Conservation (phyloP, 768 basidiomycete species). For the Neoboletus subvelutipes region DNA sequence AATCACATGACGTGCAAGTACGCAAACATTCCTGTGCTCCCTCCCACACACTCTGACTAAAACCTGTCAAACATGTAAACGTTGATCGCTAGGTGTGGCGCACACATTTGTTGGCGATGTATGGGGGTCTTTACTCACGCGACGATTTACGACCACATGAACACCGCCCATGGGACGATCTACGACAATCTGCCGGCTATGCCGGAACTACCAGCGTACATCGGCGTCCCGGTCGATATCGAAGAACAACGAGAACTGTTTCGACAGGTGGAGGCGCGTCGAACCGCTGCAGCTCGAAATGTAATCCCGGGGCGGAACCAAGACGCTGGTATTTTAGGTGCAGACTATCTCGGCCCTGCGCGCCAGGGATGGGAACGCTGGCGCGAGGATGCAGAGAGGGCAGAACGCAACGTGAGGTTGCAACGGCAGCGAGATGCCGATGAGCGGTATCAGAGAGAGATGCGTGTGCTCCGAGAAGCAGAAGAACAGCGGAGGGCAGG, state of each 20-base stretch:
- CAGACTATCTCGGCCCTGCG: neutral
- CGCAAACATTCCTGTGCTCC: neutral
- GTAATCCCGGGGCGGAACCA: neutral
- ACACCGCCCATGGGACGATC: constrained; percentile 31
- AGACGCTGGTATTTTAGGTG: neutral
- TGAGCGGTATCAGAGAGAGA: constrained; percentile 1
- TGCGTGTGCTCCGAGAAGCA: neutral
- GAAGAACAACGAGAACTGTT: constrained; percentile 22
- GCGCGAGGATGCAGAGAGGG: constrained; percentile 1
- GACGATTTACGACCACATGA: constrained; percentile 42
- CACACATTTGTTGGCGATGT: constrained; percentile 77
- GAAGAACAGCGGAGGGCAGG: constrained; percentile 9
- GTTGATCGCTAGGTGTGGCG: constrained; percentile 50
- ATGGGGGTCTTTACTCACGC: constrained; percentile 37
- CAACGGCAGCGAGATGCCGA: constrained; percentile 6
- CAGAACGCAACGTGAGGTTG: neutral
- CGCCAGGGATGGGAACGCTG: neutral
- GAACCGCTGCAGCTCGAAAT: neutral
- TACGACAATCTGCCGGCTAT: constrained; percentile 14
- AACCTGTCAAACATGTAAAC: neutral
- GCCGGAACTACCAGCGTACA: constrained; percentile 8
- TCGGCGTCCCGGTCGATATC: constrained; percentile 17
- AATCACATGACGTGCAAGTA: constrained; percentile 72
- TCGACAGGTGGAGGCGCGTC: constrained; percentile 13
- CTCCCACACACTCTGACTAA: too few species aligned